A percentile compares a stretch with the other conserved stretches of the same genome.
These are phyloP conservation scores for Fusarium pininemorale DNA, from an alignment of 2,329 filamentous ascomycete species.

Conservation along the genomic window DNA sequence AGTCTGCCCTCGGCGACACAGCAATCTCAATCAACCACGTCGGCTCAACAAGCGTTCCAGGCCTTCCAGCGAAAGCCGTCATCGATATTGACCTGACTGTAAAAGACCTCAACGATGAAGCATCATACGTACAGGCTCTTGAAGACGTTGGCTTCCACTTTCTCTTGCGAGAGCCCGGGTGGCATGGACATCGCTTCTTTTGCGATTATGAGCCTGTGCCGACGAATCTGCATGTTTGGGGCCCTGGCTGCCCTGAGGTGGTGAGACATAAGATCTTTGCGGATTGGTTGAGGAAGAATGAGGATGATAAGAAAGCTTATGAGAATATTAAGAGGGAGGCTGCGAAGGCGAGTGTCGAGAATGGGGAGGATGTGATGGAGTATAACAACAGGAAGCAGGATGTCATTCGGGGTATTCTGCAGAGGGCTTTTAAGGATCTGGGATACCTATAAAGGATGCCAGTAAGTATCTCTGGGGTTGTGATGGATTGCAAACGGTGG, in stretches of 20 bases:
- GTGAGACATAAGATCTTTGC: conserved; percentile 55
- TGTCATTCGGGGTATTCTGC: conserved; percentile 51
- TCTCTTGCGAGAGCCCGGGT: conserved; percentile 51
- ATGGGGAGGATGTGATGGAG: conserved; percentile 44
- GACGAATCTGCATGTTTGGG: conserved; percentile 60
- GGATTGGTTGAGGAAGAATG: conserved; percentile 53
- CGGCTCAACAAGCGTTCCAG: conserved; percentile 61
- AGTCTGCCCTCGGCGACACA: conserved; percentile 47
- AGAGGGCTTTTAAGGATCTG: conserved; percentile 40
- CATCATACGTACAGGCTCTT: conserved; percentile 53
- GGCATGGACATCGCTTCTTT: conserved; percentile 61
- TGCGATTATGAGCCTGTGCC: conserved; percentile 46
- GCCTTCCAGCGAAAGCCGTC: conserved; percentile 59
- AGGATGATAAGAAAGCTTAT: conserved; percentile 53
- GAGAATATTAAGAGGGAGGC: conserved; percentile 1
- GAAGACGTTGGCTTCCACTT: conserved; percentile 57
- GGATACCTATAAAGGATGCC: conserved; percentile 15
- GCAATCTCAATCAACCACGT: conserved; percentile 55
- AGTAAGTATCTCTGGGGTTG: no score
- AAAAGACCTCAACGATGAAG: conserved; percentile 51
- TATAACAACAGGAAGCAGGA: conserved; percentile 56
- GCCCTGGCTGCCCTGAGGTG: conserved; percentile 53
- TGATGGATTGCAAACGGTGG: no score
- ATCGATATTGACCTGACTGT: conserved; percentile 63
- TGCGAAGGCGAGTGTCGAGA: conserved; percentile 15